Conservation (phyloP, 306 rosid species). For the Inga oerstediana region DNA sequence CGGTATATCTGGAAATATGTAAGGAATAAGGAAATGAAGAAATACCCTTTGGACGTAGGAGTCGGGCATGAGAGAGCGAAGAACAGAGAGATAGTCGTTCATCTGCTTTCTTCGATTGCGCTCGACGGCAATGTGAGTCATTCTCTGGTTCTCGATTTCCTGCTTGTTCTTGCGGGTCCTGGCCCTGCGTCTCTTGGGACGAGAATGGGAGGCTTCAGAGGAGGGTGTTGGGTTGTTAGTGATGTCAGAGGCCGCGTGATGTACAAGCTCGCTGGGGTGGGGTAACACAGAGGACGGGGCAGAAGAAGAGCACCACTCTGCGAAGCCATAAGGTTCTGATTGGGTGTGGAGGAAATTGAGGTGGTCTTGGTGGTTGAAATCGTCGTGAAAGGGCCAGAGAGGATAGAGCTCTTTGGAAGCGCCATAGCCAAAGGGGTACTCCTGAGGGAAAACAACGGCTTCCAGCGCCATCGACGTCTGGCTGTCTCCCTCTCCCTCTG, state of each 20-base stretch:
- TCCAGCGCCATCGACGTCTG: conserved; percentile 72
- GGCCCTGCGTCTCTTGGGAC: conserved; percentile 72
- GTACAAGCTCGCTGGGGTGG: conserved; percentile 13
- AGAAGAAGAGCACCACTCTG: conserved; percentile 39
- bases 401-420: conserved; percentile 46
- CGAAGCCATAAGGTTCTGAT: conserved; percentile 44
- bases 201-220: conserved; percentile 38
- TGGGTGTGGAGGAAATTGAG: conserved; percentile 55
- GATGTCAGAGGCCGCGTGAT: conserved; percentile 42
- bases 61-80: conserved; percentile 84
- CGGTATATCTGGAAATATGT: neutral
- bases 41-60: conserved; percentile 94
- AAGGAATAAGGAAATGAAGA: neutral
- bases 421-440: conserved; percentile 46
- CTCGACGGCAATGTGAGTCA: conserved; percentile 98
- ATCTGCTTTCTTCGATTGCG: conserved; percentile 92
- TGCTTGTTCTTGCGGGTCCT: conserved; percentile 74
- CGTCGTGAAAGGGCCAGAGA: conserved; percentile 34
- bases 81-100: conserved; percentile 93
- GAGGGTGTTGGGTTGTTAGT: neutral
- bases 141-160: conserved; percentile 95
- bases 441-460: conserved; percentile 73
- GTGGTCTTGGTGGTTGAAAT: conserved; percentile 34
- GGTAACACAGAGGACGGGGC: conserved; percentile 37
- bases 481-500: conserved; percentile 27